phyloP scores from a whole-genome alignment of 257 asterid genomes.

The Scutellaria barbata region DNA sequence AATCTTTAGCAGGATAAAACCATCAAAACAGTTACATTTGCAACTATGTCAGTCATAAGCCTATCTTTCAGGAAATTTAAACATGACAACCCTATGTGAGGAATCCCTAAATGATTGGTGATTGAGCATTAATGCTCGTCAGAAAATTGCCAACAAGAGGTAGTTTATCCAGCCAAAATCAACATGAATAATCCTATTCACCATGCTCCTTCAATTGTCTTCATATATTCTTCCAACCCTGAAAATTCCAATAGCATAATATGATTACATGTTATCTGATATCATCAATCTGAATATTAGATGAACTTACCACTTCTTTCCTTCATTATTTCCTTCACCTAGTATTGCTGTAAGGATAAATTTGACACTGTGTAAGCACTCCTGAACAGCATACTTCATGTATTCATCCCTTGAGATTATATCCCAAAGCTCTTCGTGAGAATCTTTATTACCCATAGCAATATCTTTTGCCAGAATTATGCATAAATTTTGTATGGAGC shows the following conservation, averaged over 20 bases:
- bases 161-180: constrained; percentile 70
- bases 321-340: constrained; percentile 84
- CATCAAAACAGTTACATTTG: constrained; percentile 6
- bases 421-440: too few species aligned
- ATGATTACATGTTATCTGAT: constrained; percentile 35
- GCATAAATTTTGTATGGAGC: too few species aligned
- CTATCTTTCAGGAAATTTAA: background rate
- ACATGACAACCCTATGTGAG: background rate
- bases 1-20: constrained; percentile 11
- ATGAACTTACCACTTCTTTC: constrained; percentile 75
- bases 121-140: constrained; percentile 14
- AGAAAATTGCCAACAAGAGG: constrained; percentile 52
- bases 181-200: constrained; percentile 49
- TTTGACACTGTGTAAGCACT: constrained; percentile 63
- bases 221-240: constrained; percentile 89
- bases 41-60: constrained; percentile 6
- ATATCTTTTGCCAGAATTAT: too few species aligned
- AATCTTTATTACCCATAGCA: too few species aligned
- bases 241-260: constrained; percentile 37
- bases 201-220: constrained; percentile 62
- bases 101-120: constrained; percentile 1
- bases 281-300: constrained; percentile 27
- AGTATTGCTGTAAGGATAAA: constrained; percentile 71
- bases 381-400: too few species aligned
- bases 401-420: too few species aligned